Base-by-base conservation (phyloP, 176 grass and related monocot genomes). In the Leersia perrieri region DNA sequence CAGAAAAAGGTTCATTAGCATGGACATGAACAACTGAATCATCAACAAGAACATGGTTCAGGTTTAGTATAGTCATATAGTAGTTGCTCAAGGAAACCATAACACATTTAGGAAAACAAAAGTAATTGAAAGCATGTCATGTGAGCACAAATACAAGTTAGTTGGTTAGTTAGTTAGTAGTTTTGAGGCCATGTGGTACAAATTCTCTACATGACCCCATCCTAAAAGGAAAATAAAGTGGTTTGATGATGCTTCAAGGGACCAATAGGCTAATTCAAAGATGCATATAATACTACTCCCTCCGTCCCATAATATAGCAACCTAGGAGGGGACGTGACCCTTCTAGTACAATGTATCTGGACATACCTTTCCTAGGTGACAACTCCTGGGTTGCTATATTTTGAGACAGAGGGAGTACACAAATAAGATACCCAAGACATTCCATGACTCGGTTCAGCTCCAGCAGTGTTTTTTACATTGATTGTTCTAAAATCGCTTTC, bases 1-100 rank as follows among this genome's bases (percentile, higher is more conserved):
- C 10, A 75, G 20, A 58, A 9, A 69, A 82, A 49, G 30, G 22
- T 3, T 28, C 23, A 55, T 75, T 53, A 83, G 71, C n/a, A 75
- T 53, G 33, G 18, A 39, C 14, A 75, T 25, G 35, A 55, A 32
- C n/a, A 75, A 20, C 40, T 29, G 45, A 23, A 23, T 66, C 65
- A 55, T 74, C 15, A 55, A 57, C 31, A 66, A 32, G 16, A 60
- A n/a, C 35, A 77, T 20, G 11, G 29, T 6, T 61, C 28, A 81
- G 32, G 9, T 60, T 58, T 60, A 66, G 27, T n/a, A n/a, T n/a
- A n/a, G n/a, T n/a, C n/a, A n/a, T n/a, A 41, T 14, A 58, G 27
- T 26, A 86, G 33, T 28, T 27, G 65, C 27, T 10, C 18, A 49
- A 55, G n/a, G 70, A 66, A 53, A 74, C 47, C 11, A 74, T 49